A percentile compares a stretch with the other conserved stretches of the same genome.
phyloP scores from a whole-genome alignment of 2,329 filamentous ascomycete genomes.

The Nothophaeocryptopus gaeumannii region DNA sequence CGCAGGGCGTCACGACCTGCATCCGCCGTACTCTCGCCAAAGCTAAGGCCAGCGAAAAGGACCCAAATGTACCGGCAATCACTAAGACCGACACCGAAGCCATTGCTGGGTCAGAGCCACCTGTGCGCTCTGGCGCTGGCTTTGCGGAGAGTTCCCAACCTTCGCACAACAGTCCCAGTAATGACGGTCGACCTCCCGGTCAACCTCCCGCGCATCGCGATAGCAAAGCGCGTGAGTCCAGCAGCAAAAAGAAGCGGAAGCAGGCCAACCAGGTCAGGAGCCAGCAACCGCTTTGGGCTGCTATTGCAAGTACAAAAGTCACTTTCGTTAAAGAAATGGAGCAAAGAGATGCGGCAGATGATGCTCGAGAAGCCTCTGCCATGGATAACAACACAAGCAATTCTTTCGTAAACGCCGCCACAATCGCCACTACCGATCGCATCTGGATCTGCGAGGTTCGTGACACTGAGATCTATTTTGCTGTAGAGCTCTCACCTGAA shows the following conservation, averaged over 20 bases:
- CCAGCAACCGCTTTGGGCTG: conserved; percentile 90
- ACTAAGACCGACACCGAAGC: conserved; percentile 33
- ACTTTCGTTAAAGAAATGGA: conserved; percentile 80
- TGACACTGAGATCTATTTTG: conserved; percentile 72
- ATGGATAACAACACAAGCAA: conserved; percentile 62
- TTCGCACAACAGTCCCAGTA: conserved; percentile 32
- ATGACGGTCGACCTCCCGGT: conserved; percentile 50
- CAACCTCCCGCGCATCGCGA: conserved; percentile 53
- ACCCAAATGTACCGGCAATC: conserved; percentile 27
- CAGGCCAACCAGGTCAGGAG: conserved; percentile 87
- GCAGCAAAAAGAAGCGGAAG: conserved; percentile 79
- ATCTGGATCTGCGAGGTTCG: conserved; percentile 81
- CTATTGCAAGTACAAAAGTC: conserved; percentile 92
- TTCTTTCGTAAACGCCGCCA: conserved; percentile 66
- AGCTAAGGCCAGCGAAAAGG: conserved; percentile 37
- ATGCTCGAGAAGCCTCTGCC: conserved; percentile 70
- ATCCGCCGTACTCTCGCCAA: conserved; percentile 36
- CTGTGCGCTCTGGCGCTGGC: conserved; percentile 18
- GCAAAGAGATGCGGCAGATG: conserved; percentile 71
- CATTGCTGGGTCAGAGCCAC: conserved; percentile 26
- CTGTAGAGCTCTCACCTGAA: conserved; percentile 34
- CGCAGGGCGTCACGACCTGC: conserved; percentile 37
- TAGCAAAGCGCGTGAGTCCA: conserved; percentile 57
- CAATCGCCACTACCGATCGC: conserved; percentile 55
- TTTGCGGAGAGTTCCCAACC: conserved; percentile 26